Conservation (phyloP, 345 rosid species). For the Citrus australasica region DNA sequence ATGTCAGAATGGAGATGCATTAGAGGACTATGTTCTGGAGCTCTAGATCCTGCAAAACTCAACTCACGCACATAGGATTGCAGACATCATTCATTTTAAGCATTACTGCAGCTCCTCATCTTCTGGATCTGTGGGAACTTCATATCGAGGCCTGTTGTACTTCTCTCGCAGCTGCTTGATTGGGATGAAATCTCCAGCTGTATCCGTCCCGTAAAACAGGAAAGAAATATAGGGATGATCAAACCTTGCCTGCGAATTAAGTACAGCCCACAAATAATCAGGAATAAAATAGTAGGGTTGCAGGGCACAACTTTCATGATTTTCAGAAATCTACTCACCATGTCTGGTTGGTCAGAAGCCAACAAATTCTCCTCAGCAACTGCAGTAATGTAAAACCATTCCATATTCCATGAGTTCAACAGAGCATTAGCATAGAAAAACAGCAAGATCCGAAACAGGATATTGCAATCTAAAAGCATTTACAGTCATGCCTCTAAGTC, state of each 20-base stretch:
- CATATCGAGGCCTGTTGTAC: slow-evolving; percentile 71
- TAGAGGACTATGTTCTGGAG: background rate
- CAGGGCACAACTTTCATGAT: background rate
- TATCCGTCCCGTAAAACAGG: slow-evolving; percentile 76
- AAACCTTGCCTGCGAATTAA: slow-evolving; percentile 63
- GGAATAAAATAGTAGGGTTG: background rate
- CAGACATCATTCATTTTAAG: slow-evolving; percentile 9
- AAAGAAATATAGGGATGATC: slow-evolving; percentile 89
- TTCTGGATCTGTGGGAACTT: slow-evolving; percentile 57
- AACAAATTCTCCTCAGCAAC: slow-evolving; percentile 85
- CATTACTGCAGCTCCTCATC: slow-evolving; percentile 39
- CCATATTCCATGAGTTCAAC: background rate
- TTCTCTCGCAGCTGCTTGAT: slow-evolving; percentile 88
- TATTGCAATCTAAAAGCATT: background rate
- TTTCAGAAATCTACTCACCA: slow-evolving; percentile 37
- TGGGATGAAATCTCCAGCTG: slow-evolving; percentile 90
- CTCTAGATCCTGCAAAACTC: background rate
- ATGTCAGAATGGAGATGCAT: background rate
- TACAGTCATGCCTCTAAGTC: background rate
- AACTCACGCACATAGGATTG: background rate
- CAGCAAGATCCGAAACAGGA: background rate
- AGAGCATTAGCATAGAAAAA: slow-evolving; percentile 1
- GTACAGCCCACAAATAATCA: background rate
- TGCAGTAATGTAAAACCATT: slow-evolving; percentile 33
- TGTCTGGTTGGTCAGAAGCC: slow-evolving; percentile 57